Percentiles rank a stretch among this genome's conserved stretches.
These are phyloP conservation scores for Nicotiana otophora DNA, from an alignment of 257 asterid species.

Conservation along the genomic window DNA sequence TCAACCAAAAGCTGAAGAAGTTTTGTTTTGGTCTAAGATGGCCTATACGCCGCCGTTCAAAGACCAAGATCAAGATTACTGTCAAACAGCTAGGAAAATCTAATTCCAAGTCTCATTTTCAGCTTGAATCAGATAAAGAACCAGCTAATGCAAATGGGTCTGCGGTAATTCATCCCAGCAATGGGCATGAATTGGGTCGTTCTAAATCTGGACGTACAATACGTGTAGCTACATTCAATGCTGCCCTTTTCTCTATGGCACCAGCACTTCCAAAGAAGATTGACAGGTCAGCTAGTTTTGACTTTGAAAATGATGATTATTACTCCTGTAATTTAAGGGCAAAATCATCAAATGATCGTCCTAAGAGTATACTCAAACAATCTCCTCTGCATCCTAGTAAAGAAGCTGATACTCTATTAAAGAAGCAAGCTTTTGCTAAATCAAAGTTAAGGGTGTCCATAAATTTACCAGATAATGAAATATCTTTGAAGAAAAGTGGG, in stretches of 20 bases:
- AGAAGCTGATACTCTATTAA: constrained; percentile 19
- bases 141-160: constrained; percentile 27
- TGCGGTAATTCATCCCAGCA: constrained; percentile 69
- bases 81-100: constrained; percentile 54
- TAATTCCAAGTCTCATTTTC: constrained; percentile 26
- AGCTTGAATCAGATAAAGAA: constrained; percentile 14
- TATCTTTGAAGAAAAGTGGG: constrained; percentile 63
- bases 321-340: constrained; percentile 18
- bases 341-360: constrained; percentile 53
- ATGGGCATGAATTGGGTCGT: constrained; percentile 25
- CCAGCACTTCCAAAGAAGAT: constrained; percentile 53
- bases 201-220: constrained; percentile 22
- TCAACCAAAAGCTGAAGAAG: constrained; percentile 51
- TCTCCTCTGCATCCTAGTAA: constrained; percentile 51
- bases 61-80: constrained; percentile 39
- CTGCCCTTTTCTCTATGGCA: constrained; percentile 98
- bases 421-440: constrained; percentile 51
- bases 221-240: constrained; percentile 80
- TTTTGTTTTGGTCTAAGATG: constrained; percentile 52
- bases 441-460: constrained; percentile 81
- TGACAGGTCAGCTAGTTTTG: constrained; percentile 27
- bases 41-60: constrained; percentile 53
- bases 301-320: constrained; percentile 25
- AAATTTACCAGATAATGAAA: constrained; percentile 88
- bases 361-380: constrained; percentile 75